phyloP scores from a whole-genome alignment of 495 filamentous ascomycete species.

The Aspergillus hancockii region DNA sequence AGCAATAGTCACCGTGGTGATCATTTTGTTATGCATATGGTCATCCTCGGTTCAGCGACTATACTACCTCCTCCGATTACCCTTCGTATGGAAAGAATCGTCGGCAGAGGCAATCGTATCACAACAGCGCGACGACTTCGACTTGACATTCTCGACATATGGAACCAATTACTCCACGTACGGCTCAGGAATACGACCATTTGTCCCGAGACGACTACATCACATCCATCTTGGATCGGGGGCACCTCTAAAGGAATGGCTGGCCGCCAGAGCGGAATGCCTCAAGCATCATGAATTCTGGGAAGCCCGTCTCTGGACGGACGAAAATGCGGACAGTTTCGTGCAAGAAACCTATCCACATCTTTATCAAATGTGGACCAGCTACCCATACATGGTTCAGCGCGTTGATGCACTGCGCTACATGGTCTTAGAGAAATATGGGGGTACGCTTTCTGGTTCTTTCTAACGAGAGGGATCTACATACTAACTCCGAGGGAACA shows the following conservation, averaged over 20 bases:
- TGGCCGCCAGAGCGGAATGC: conserved; percentile 5
- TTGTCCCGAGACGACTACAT: conserved; percentile 8
- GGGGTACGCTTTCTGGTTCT: conserved; percentile 3
- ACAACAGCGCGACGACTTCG: conserved; percentile 7
- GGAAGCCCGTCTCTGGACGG: conserved; percentile 10
- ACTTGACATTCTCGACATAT: conserved; percentile 9
- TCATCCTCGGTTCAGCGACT: background rate
- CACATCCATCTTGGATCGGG: conserved; percentile 11
- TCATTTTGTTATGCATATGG: background rate
- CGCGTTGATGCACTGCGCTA: conserved; percentile 15
- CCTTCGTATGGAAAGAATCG: conserved; percentile 8
- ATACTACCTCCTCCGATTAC: conserved; percentile 14
- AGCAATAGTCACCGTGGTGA: background rate
- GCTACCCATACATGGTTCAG: conserved; percentile 11
- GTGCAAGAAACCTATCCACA: conserved; percentile 8
- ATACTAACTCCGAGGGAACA: background rate
- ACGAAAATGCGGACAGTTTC: conserved; percentile 8
- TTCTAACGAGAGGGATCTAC: background rate
- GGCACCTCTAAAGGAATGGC: background rate
- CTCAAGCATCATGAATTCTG: conserved; percentile 9
- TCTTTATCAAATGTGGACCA: conserved; percentile 5
- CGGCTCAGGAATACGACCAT: background rate
- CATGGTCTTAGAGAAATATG: conserved; percentile 14
- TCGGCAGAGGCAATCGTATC: conserved; percentile 8
- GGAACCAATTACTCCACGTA: background rate